Evolutionary conservation across 1,284 basidiomycete species (phyloP).

Genomic region (Porodaedalea pini): DNA sequence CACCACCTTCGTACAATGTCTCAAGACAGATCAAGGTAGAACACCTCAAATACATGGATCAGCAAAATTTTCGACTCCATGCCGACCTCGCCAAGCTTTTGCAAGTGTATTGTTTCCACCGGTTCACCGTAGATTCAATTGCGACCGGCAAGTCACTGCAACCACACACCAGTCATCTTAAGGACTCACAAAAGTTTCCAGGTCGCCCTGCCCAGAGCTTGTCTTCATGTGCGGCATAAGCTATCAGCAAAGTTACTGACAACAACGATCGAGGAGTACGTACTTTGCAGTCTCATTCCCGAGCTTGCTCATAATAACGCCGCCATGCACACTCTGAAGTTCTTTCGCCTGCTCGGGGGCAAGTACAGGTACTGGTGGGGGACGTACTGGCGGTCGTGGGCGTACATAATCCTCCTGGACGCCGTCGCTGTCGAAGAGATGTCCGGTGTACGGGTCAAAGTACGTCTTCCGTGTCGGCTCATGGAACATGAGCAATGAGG

Average conservation of each 20-base stretch:
- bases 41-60: too few species aligned
- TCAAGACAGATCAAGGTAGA: too few species aligned
- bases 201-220: slow-evolving; percentile 84
- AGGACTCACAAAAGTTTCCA: slow-evolving; percentile 82
- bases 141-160: background rate
- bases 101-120: too few species aligned
- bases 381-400: slow-evolving; percentile 20
- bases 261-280: slow-evolving; percentile 25
- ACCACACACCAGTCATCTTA: background rate
- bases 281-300: slow-evolving; percentile 94
- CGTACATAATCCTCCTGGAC: slow-evolving; percentile 45
- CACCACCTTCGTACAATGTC: too few species aligned
- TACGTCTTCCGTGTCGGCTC: slow-evolving; percentile 56
- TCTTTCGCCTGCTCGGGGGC: slow-evolving; percentile 24
- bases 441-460: slow-evolving; percentile 65
- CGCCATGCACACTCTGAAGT: slow-evolving; percentile 43
- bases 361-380: slow-evolving; percentile 20
- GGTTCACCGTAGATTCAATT: too few species aligned
- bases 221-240: slow-evolving; percentile 44
- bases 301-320: slow-evolving; percentile 89
- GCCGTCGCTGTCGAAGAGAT: slow-evolving; percentile 65
- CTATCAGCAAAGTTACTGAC: background rate
- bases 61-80: too few species aligned
- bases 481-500: slow-evolving; percentile 60
- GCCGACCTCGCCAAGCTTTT: too few species aligned